These are phyloP conservation scores for Kokia cookei DNA, from an alignment of 441 rosid species.

Conservation along the genomic window DNA sequence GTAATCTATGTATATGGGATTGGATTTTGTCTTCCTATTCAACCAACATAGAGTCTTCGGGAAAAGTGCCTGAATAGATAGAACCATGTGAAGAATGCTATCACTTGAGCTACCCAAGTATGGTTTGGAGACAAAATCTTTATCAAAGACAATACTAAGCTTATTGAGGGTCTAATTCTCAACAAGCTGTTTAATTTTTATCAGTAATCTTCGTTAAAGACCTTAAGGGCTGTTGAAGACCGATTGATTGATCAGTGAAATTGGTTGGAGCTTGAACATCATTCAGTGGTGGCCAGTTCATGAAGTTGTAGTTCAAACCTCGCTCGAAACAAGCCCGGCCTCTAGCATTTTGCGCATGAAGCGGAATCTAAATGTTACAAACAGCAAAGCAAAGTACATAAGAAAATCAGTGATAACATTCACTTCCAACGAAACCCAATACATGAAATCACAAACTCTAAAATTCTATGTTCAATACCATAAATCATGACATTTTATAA, in stretches of 20 bases:
- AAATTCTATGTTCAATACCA: too few species aligned
- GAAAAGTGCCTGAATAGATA: too few species aligned
- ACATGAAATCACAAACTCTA: neutral
- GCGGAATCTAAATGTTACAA: neutral
- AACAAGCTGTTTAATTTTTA: neutral
- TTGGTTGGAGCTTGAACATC: neutral
- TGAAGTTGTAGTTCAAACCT: constrained; percentile 3
- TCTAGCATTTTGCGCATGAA: neutral
- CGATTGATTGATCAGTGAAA: neutral
- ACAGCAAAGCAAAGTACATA: neutral
- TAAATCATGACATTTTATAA: neutral
- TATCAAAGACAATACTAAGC: too few species aligned
- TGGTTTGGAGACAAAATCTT: too few species aligned
- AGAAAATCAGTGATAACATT: neutral
- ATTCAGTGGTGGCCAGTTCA: neutral
- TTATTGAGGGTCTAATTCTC: too few species aligned
- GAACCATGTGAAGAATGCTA: too few species aligned
- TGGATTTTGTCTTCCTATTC: too few species aligned
- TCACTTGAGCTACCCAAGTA: too few species aligned
- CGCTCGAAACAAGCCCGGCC: neutral
- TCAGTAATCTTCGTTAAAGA: neutral
- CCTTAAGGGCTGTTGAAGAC: constrained; percentile 8
- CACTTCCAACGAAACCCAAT: neutral
- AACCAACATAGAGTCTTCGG: too few species aligned
- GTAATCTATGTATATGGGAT: too few species aligned